Conservation (phyloP, 116 monocot species). For the Papilionanthe hybrid region DNA sequence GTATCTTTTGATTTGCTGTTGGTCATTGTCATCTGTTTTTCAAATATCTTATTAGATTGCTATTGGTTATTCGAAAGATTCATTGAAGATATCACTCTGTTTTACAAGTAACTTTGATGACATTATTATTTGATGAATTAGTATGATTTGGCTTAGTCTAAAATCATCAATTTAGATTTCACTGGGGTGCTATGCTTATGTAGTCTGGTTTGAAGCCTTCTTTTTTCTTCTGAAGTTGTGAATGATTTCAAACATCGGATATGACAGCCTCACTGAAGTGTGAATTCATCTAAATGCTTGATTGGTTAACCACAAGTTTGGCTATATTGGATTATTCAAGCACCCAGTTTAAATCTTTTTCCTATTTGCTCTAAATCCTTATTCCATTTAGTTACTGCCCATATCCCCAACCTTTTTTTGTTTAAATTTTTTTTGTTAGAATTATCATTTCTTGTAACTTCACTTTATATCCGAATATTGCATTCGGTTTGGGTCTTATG, state of each 20-base stretch:
- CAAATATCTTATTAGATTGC: background rate
- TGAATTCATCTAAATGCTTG: background rate
- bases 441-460: background rate
- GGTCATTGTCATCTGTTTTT: background rate
- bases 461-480: background rate
- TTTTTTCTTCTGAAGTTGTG: too few relatives aligned
- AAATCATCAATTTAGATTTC: too few relatives aligned
- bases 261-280: background rate
- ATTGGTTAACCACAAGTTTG: background rate
- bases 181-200: too few relatives aligned
- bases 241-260: background rate
- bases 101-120: background rate
- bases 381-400: too few relatives aligned
- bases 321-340: background rate
- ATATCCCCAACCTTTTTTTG: too few relatives aligned
- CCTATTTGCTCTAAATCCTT: too few relatives aligned
- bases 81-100: background rate
- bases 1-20: background rate
- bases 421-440: too few relatives aligned
- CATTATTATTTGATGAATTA: background rate
- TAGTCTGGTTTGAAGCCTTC: too few relatives aligned
- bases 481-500: background rate
- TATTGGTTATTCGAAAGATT: background rate
- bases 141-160: background rate
- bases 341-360: background rate